phyloP scores from a whole-genome alignment of 805 yeast genomes.

The Yamadazyma tumulicola region DNA sequence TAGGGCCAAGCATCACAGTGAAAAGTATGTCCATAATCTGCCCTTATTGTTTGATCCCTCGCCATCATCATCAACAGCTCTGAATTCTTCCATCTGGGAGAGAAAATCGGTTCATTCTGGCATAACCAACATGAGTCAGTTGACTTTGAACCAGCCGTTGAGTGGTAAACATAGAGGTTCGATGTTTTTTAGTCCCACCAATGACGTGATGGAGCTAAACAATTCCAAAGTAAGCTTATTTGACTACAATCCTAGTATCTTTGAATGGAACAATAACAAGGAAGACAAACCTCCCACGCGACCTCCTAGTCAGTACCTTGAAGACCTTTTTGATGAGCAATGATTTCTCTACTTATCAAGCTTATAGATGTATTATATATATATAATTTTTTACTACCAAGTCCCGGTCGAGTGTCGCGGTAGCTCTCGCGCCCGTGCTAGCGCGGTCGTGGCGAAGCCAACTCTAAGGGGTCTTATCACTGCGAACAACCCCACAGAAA shows the following conservation, averaged over 20 bases:
- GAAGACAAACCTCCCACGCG: not conserved
- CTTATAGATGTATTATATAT: no score
- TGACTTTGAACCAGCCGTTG: slow-evolving; percentile 11
- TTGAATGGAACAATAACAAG: slow-evolving; percentile 3
- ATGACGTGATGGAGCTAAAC: slow-evolving; percentile 5
- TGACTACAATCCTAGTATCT: slow-evolving; percentile 3
- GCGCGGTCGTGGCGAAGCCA: no score
- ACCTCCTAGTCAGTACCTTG: slow-evolving; percentile 46
- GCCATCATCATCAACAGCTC: slow-evolving; percentile 6
- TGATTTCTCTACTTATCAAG: no score
- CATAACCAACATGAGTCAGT: slow-evolving; percentile 13
- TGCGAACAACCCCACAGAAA: no score
- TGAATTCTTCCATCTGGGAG: slow-evolving; percentile 21
- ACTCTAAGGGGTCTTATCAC: no score
- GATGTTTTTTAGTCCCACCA: slow-evolving; percentile 52
- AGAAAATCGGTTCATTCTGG: slow-evolving; percentile 10
- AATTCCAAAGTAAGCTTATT: slow-evolving; percentile 4
- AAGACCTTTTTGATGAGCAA: slow-evolving; percentile 36
- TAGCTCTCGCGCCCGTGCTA: no score
- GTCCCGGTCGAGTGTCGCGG: no score
- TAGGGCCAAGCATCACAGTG: slow-evolving; percentile 30
- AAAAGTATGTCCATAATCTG: slow-evolving; percentile 22
- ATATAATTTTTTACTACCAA: no score
- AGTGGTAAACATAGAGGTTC: slow-evolving; percentile 37
- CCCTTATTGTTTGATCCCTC: slow-evolving; percentile 5